phyloP scores from a whole-genome alignment of 495 filamentous ascomycete genomes.

The Sordaria brevicollis region DNA sequence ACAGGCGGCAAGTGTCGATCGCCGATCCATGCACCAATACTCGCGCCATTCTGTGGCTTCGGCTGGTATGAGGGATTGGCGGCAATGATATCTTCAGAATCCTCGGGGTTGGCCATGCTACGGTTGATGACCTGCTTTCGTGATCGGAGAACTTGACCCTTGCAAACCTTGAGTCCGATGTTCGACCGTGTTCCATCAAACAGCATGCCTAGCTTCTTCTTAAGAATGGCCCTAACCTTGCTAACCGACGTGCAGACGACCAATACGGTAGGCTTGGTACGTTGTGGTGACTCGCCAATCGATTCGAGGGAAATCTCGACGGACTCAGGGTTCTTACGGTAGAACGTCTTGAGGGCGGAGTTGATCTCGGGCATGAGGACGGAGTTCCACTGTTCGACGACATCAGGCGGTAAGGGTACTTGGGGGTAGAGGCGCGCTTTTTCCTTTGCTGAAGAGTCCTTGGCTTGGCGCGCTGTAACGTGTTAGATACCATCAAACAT shows the following conservation, averaged over 20 bases:
- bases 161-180: conserved; percentile 51
- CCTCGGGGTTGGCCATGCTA: conserved; percentile 25
- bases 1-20: conserved; percentile 79
- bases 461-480: neutral
- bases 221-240: conserved; percentile 59
- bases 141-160: conserved; percentile 60
- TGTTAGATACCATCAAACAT: neutral
- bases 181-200: conserved; percentile 47
- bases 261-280: conserved; percentile 62
- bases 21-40: conserved; percentile 81
- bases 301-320: conserved; percentile 66
- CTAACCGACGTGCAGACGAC: conserved; percentile 63
- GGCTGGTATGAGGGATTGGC: conserved; percentile 60
- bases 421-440: conserved; percentile 42
- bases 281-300: conserved; percentile 55
- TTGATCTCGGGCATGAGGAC: conserved; percentile 62
- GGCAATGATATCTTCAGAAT: conserved; percentile 24
- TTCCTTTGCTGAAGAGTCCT: conserved; percentile 11
- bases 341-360: conserved; percentile 46
- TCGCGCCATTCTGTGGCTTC: conserved; percentile 73
- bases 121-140: conserved; percentile 31
- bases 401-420: conserved; percentile 45
- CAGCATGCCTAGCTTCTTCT: conserved; percentile 50
- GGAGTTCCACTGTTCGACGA: conserved; percentile 60
- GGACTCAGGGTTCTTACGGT: conserved; percentile 56